Evolutionary conservation across 1,139 yeast genomes (phyloP), one percentile per base, ranked within the genome.

Genomic region (Yarrowia galli): DNA sequence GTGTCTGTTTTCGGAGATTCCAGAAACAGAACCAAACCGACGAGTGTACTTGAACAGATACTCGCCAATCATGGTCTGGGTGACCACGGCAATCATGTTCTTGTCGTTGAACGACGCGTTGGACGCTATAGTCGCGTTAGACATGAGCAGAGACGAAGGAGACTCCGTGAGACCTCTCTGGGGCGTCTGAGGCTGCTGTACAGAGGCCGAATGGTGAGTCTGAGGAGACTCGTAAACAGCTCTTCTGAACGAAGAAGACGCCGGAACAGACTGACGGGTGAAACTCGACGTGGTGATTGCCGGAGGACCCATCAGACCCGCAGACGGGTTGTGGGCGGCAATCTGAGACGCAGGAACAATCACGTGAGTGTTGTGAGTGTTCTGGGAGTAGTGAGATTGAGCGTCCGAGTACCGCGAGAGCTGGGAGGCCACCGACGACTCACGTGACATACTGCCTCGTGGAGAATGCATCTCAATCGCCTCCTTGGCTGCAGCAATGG

Each of bases 51-150:
- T 95, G 85, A 85, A 89, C 71, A 92, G 81, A 72, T 88, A 92
- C 76, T 93, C 98, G 69, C 99, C 99, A 77, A 93, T 90, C 65
- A 95, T 93, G 9, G 96, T 89, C 77, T 92, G 97, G 0, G 98
- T 90, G 68, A 95, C 86, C 2, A 96, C 95, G 1, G 96, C 93
- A 72, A 91, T 89, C 85, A 91, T 90, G 58, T 87, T 85, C 67
- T 85, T 86, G 71, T 89, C 95, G 4, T 89, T 87, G 51, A 89
- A 79, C 0, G 95, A 88, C 4, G 88, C 88, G 75, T 87, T 84
- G 0, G 95, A 89, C 63, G 88, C 89, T 75, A 90, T 83, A 0
- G 93, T 88, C 54, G 81, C 74, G 13, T 75, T 74, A 49, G 38
- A 68, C 71, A 61, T 67, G 49, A 65, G 67, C 40, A 67, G 63